Base-by-base conservation (phyloP, 306 rosid genomes). In the Begonia masoniana region DNA sequence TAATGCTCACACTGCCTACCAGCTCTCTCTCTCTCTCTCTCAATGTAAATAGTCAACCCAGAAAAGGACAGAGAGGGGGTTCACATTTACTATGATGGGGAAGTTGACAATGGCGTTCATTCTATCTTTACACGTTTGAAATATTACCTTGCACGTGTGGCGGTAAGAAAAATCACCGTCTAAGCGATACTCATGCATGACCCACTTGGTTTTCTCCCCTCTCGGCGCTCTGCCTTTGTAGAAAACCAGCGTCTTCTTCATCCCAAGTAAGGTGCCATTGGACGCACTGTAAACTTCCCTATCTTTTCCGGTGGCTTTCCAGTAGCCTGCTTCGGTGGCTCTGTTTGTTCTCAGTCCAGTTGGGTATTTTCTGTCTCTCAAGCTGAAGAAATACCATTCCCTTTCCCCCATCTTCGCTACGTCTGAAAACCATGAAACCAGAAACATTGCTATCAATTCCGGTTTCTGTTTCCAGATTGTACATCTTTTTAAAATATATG, bases 271-370 rank as follows among this genome's bases (percentile, higher is more conserved):
- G 21, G 63, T 54, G 26, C 82, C 75, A 52, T 36, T 55, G 1
- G 72, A 58, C 0, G 69, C 75, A 19, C 78, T 75, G 70, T 55
- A 75, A 0, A 86, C 78, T 4, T 82, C 76, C 14, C 74, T 74
- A 60, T 86, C 96, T 61, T 82, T 82, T 10, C 96, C 96, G 9
- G 94, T 86, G 12, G 96, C 96, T 24, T 86, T 86, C 95, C 93
- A 86, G 70, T 86, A 86, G 1, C 93, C 95, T n/a, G 83, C 76
- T 24, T 76, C 80, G 0, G 96, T 87, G 4, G 96, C 94, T 39
- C 94, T 66, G 70, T 87, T 87, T 36, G 94, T 78, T 56, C 96
- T 76, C 4, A 80, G 45, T 13, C 94, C 96, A 0, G 82, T 87
- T 55, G 96, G 94, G 59, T 87, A 87, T 52, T 87, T 87, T 57